phyloP scores from a whole-genome alignment of 441 rosid genomes.

The Metrosideros polymorpha region DNA sequence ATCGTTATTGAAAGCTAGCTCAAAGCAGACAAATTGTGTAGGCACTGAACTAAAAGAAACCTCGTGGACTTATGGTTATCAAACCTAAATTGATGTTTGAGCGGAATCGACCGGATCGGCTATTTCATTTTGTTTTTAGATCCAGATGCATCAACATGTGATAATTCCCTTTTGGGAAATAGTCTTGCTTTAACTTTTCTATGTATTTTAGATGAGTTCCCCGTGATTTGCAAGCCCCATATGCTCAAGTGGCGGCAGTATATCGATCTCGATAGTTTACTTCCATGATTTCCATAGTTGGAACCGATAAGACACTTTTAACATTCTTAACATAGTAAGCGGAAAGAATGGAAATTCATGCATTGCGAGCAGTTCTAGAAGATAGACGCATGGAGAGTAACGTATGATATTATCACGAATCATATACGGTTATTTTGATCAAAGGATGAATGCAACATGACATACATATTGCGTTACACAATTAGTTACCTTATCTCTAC shows the following conservation, averaged over 20 bases:
- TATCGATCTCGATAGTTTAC: not conserved
- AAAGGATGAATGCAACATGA: not conserved
- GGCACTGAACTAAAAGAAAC: not conserved
- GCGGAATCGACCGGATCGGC: no score
- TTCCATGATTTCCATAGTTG: not conserved
- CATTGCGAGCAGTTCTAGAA: rapidly evolving
- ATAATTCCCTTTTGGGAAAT: not conserved
- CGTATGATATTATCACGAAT: not conserved
- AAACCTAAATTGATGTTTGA: not conserved
- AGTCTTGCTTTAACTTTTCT: not conserved
- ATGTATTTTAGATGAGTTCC: not conserved
- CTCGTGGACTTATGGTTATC: not conserved
- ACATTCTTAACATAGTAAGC: not conserved
- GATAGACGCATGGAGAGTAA: not conserved
- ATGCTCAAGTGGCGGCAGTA: not conserved
- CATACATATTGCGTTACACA: not conserved
- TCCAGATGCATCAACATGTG: not conserved
- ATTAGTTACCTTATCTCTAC: not conserved
- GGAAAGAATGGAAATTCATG: not conserved
- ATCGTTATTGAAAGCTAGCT: not conserved
- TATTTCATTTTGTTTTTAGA: not conserved
- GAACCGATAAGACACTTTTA: not conserved
- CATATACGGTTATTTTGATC: not conserved
- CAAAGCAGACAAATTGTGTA: not conserved
- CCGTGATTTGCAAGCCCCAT: not conserved